Evolutionary conservation across 768 basidiomycete species (phyloP).

Genomic region (Pisolithus orientalis): DNA sequence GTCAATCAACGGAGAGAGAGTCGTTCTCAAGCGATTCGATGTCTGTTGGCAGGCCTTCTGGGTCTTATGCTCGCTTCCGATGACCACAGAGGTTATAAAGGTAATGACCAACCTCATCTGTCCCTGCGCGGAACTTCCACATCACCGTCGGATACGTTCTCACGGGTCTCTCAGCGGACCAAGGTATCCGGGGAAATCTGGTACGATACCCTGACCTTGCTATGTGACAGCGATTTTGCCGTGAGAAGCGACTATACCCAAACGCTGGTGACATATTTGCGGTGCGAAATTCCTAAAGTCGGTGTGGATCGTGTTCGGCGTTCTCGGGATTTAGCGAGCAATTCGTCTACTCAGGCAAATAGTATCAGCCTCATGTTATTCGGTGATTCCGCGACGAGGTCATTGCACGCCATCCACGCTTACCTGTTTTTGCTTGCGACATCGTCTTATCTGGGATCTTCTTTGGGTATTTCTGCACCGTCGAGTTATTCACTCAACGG

Average conservation of each 20-base stretch:
- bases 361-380: conserved; percentile 44
- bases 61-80: conserved; percentile 67
- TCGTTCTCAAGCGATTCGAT: conserved; percentile 62
- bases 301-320: conserved; percentile 44
- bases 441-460: conserved; percentile 53
- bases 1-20: conserved; percentile 36
- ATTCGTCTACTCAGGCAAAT: conserved; percentile 39
- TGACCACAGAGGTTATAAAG: conserved; percentile 20
- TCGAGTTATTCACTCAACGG: conserved; percentile 34
- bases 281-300: conserved; percentile 63
- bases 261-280: conserved; percentile 70
- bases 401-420: conserved; percentile 76
- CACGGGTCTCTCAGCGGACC: conserved; percentile 50
- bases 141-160: conserved; percentile 19
- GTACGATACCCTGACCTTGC: conserved; percentile 83
- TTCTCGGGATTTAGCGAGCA: conserved; percentile 36
- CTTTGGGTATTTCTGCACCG: conserved; percentile 32
- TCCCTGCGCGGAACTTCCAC: conserved; percentile 24
- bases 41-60: conserved; percentile 60
- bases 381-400: conserved; percentile 60
- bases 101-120: conserved; percentile 18
- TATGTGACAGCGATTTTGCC: conserved; percentile 74
- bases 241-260: conserved; percentile 75
- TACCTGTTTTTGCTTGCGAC: conserved; percentile 77
- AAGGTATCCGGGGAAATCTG: conserved; percentile 77